Conservation (phyloP, 805 yeast species). For the Candida schatavii region DNA sequence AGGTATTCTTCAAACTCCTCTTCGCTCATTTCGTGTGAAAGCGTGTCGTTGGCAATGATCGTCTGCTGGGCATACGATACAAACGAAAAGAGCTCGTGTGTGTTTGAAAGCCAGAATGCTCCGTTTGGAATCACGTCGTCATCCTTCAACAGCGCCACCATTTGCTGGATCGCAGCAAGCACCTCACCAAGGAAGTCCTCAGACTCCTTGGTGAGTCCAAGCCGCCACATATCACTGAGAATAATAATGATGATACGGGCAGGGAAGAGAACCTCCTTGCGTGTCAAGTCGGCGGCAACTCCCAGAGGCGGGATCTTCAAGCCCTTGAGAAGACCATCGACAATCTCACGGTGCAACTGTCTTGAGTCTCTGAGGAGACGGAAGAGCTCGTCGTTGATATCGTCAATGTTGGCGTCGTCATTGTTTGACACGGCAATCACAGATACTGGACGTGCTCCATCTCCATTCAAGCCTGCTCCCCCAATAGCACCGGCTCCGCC, state of each 20-base stretch:
- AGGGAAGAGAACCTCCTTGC: slow-evolving; percentile 93
- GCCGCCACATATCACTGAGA: slow-evolving; percentile 96
- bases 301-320: slow-evolving; percentile 84
- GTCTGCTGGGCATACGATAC: slow-evolving; percentile 91
- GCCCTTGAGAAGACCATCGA: slow-evolving; percentile 81
- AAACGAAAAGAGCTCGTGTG: slow-evolving; percentile 92
- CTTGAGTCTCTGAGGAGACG: slow-evolving; percentile 67
- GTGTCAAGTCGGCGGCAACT: slow-evolving; percentile 75
- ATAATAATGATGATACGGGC: slow-evolving; percentile 91
- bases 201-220: slow-evolving; percentile 88
- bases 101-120: slow-evolving; percentile 96
- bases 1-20: slow-evolving; percentile 88
- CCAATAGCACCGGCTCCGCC: too few relatives aligned
- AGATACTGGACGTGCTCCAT: slow-evolving; percentile 56
- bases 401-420: slow-evolving; percentile 57
- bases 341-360: slow-evolving; percentile 74
- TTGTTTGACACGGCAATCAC: slow-evolving; percentile 56
- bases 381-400: slow-evolving; percentile 74
- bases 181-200: slow-evolving; percentile 90
- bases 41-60: slow-evolving; percentile 78
- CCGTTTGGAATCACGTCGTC: slow-evolving; percentile 88
- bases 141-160: slow-evolving; percentile 76
- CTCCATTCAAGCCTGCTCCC: slow-evolving; percentile 29
- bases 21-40: slow-evolving; percentile 81
- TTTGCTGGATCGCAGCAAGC: slow-evolving; percentile 78